Base-by-base conservation (phyloP, 2,329 filamentous ascomycete species). In the Cordyceps javanica region DNA sequence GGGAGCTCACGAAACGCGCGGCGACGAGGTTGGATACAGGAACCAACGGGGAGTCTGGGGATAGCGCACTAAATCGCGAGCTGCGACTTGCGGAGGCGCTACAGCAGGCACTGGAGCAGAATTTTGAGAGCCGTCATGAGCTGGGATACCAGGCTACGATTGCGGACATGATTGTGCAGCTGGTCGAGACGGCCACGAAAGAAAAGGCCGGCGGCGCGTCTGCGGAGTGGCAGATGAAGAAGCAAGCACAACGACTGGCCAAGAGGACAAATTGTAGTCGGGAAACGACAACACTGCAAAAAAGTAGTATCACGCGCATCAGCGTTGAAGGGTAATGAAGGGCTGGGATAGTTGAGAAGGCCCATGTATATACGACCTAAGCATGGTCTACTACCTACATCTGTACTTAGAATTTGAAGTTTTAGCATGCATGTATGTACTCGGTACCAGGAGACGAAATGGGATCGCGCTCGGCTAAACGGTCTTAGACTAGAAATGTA, bases 1-100 rank as follows among this genome's bases (percentile, higher is more conserved):
- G 72, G 61, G 64, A 65, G 19, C 60, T 68, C 30, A 67, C 67
- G 21, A 62, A 62, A 55, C 67, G 70, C 19, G 63, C 62, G 14
- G 39, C 51, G 14, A 23, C 21, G 6, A n/a, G 19, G 5, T 57
- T 62, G 5, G 63, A 59, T 16, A 48, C 61, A 13, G 59, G 55
- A 19, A 44, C 48, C 11, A 30, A 49, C 16, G 58, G 50, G n/a
- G 39, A 51, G 16, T 41, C 30, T 10, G 30, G 11, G 4, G 21
- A 41, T 16, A 10, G 41, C 11, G 10, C 32, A 21, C 16, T 26
- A 30, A 21, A 9, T 14, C 11, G 14, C 9, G 51, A 54, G 51
- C 39, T 45, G 28, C 39, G 41, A 3, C 51, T 54, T 25, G 23
- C 73, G 7, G 45, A 60, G 1, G 41, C 28, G 14, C 53, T 68